Evolutionary conservation across 768 basidiomycete genomes (phyloP), one percentile per base, ranked within the genome.

Genomic region (Pulveroboletus sp.): DNA sequence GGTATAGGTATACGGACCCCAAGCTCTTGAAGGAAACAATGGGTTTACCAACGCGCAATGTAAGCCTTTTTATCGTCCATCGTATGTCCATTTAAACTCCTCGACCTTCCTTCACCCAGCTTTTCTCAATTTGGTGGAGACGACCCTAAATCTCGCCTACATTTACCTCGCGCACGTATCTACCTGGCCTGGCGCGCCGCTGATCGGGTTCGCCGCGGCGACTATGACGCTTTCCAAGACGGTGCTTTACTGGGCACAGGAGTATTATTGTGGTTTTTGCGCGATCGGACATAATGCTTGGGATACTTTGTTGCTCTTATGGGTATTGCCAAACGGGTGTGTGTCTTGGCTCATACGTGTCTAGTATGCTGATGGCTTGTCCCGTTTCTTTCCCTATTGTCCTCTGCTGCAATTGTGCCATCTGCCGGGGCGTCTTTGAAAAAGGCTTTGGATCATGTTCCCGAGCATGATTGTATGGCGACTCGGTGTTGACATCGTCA

Each of bases 31-130:
- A 54, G 68, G 73, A 0, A 79, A 81, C 30, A 76, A 84, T 47
- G 93, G 93, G 0, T 95, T 94, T 68, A 82, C 91, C 15, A 89
- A 81, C 57, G 92, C 92, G 14, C 91, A 93, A 71, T 76, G 90
- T 89, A 58, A 54, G 80, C 59, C 1, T n/a, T 27, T 43, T 32
- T 31, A n/a, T 45, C 14, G 11, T 6, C 35, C 43, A 6, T 41
- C 32, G 9, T 6, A 24, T 24, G 15, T 21, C 15, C 11, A n/a
- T 12, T 30, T 12, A 8, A 33, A 42, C 44, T 10, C 7, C 2
- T 18, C 24, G 11, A 21, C 3, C 7, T 32, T 12, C 2, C 38
- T 11, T 51, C 11, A 9, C 24, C 17, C 27, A 93, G 92, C 91
- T 12, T 57, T 86, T 11, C 61, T 94, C 57, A 95, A 93, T 62